phyloP scores from a whole-genome alignment of 768 basidiomycete genomes.

The Strobilomyces echinocephalus region DNA sequence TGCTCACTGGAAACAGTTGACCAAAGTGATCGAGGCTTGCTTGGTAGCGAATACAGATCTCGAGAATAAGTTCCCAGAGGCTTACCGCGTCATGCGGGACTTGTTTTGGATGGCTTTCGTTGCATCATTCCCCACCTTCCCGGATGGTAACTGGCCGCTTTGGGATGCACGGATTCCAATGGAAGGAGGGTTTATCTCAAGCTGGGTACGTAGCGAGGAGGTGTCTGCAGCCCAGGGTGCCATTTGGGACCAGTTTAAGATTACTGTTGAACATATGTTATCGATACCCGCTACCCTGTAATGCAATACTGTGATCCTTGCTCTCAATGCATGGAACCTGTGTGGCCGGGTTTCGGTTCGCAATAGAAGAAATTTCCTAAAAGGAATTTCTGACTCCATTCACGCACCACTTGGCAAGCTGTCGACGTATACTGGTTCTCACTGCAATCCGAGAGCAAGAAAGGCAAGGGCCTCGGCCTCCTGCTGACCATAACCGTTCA shows the following conservation, averaged over 20 bases:
- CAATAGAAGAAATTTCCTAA: no score
- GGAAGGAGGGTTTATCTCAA: background rate
- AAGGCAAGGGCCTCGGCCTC: constrained; percentile 13
- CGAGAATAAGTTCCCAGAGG: background rate
- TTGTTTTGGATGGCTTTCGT: constrained; percentile 3
- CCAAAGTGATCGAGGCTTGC: background rate
- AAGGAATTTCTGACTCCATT: no score
- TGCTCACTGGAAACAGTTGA: background rate
- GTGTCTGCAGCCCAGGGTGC: background rate
- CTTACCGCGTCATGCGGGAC: background rate
- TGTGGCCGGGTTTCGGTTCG: no score
- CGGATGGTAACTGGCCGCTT: background rate
- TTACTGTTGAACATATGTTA: background rate
- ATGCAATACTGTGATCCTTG: background rate
- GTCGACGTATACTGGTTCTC: constrained; percentile 26
- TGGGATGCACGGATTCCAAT: background rate
- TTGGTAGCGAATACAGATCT: background rate
- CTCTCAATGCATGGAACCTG: no score
- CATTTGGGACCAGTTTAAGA: background rate
- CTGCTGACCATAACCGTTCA: constrained; percentile 31
- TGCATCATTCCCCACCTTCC: background rate
- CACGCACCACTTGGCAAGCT: no score
- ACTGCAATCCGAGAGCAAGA: constrained; percentile 37
- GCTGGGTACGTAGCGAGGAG: background rate
- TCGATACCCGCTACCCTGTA: background rate